Evolutionary conservation across 169 alveolate genomes (phyloP), one percentile per base, ranked within the genome.

Genomic region (Perkinsus olseni): DNA sequence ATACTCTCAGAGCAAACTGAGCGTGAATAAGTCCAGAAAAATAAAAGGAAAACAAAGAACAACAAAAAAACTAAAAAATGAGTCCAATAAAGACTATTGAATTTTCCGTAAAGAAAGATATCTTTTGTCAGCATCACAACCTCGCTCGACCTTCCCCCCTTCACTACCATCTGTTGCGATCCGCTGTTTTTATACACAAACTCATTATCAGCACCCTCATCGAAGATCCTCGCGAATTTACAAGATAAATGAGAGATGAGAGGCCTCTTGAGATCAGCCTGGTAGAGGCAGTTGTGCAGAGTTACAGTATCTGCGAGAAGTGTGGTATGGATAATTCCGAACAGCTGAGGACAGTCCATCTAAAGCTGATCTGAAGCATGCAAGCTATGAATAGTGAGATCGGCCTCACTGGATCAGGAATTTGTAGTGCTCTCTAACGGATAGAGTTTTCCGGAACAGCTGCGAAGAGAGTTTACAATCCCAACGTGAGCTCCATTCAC

Each of bases 211-310:
- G 62, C 50, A 13, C 31, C 0, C 51, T 91, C 92, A 28, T 39
- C 92, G 38, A 91, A 91, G 74, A 39, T 24, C n/a, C 8, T 48
- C 92, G 92, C 95, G 28, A 94, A 91, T 17, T 93, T 91, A 38
- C 92, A 92, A 11, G 92, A 74, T 37, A 74, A 0, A 38, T 94
- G 95, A 38, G 92, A 93, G 38, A 94, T 91, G 50, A 94, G 51
- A 1, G 92, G 95, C n/a, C 94, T 82, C 45, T 93, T 93, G 13
- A 94, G 92, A 36, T 94, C 95, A 28, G 95, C 95, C 38, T 94
- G 94, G 91, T 92, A 94, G 37, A 94, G 92, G 92, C 95, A 94
- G 38, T 92, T 94, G 74, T 94, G 95, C 21, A 94, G 62, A 45
- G 62, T 45, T 6, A 45, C 17, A 17, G 62, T 45, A 45, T 45